Base-by-base conservation (phyloP, 306 rosid species). In the Pyrus pyrifolia region DNA sequence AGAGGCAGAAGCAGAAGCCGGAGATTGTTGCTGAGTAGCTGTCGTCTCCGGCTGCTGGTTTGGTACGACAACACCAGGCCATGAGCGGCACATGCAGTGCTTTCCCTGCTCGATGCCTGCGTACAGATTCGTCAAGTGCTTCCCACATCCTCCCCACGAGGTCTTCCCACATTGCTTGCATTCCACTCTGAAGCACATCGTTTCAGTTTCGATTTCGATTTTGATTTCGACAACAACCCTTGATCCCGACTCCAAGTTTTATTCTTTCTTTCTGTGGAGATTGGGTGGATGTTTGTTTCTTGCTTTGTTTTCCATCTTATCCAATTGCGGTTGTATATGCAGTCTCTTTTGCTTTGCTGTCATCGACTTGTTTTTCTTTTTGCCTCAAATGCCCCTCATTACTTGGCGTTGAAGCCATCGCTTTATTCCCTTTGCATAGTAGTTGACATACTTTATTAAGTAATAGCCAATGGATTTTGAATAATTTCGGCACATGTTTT, bases 21-120 rank as follows among this genome's bases (percentile, higher is more conserved):
- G 73, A 1, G 62, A 15, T 40, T 84, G 65, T 70, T 78, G 73
- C 11, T 3, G 65, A 44, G 80, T 15, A 27, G 78, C 62, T 19
- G 27, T n/a, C 11, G 44, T 29, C 6, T 18, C 57, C 0, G n/a
- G 44, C 1, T 57, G 25, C 27, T 57, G 61, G 23, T 88, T 27
- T 29, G 83, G 73, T 0, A 75, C 76, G 25, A 61, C 75, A 49
- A 89, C 81, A 15, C 94, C 97, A n/a, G 92, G 97, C 95, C 97
- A 91, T 1, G 91, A 66, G 67, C 89, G 88, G 81, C 95, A 91
- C 86, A 78, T 81, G 84, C 95, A 89, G 23, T 79, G 97, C 80
- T 85, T 89, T 12, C 90, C 94, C 53, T 86, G 51, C 3, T 91
- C 89, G 4, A 91, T 91, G 82, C 83, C 73, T 7, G 27, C 44